Conservation (phyloP, 108 stramenopile genomes). For the Fragilariopsis cylindrus region DNA sequence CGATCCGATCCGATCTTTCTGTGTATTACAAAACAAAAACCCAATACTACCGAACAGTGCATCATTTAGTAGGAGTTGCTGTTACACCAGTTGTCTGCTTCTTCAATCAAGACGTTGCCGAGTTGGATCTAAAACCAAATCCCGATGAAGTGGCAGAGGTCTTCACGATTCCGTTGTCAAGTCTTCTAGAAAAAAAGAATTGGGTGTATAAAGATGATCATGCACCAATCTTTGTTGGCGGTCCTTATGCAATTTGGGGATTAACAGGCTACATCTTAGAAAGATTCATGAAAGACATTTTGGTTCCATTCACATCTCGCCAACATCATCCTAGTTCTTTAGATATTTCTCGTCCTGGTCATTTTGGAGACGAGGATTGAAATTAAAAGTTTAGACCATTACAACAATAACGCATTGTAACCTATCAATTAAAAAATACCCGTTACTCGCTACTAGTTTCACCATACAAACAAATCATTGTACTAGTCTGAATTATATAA, state of each 20-base stretch:
- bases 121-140: slow-evolving; percentile 76
- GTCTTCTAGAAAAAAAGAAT: slow-evolving; percentile 61
- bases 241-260: slow-evolving; percentile 90
- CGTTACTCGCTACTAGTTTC: too few species aligned
- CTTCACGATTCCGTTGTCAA: slow-evolving; percentile 81
- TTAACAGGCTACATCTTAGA: slow-evolving; percentile 88
- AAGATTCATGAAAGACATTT: slow-evolving; percentile 84
- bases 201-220: slow-evolving; percentile 83
- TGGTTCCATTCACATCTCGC: slow-evolving; percentile 35
- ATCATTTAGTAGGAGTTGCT: slow-evolving; percentile 88
- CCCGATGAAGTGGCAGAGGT: slow-evolving; percentile 87
- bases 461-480: too few species aligned
- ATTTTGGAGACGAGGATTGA: too few species aligned
- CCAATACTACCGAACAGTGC: slow-evolving; percentile 21
- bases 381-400: too few species aligned
- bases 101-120: slow-evolving; percentile 57
- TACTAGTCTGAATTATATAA: too few species aligned
- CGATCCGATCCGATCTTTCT: too few species aligned
- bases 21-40: too few species aligned
- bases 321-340: neutral
- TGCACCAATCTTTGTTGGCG: slow-evolving; percentile 88
- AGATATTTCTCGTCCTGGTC: too few species aligned
- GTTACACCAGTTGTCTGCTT: slow-evolving; percentile 93
- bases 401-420: too few species aligned
- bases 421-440: too few species aligned